Evolutionary conservation across 805 yeast species (phyloP), one percentile per base, ranked within the genome.

Genomic region (Pachysolen tannophilus): DNA sequence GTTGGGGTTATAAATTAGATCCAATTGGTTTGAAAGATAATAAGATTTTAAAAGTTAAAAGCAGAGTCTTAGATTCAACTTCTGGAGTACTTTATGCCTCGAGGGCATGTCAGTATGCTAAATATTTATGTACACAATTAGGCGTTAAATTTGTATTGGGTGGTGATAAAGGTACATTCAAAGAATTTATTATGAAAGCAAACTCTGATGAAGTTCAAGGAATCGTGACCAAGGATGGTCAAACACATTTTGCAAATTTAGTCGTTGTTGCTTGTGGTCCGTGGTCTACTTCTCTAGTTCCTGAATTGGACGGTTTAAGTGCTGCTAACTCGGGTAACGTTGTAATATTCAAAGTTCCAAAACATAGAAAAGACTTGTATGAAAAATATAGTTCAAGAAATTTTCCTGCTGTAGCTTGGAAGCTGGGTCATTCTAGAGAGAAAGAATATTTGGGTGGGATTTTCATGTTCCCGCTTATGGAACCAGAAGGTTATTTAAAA

Each of bases 311-410:
- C 32, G 63, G 64, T 8, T 47, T 58, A 26, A 53, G 52, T 39
- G 64, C 60, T 39, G 67, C 58, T 0, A 50, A 58, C 11, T 48
- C 53, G 6, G 67, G 65, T 11, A 61, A 60, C 41, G 52, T 63
- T n/a, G 35, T 57, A 2, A 37, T 53, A 15, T 44, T 57, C 36
- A 53, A 58, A 38, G 49, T 63, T 21, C 67, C 69, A 7, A 55
- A 53, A 18, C 46, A 53, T 14, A 48, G 65, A 33, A 42, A 44
- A 15, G 63, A 58, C 34, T 35, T 63, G 26, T 37, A 45, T 11
- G 46, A 44, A 5, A 62, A 61, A 35, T 63, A 61, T 39, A 49
- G 53, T 5, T 25, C 51, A 6, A 43, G 43, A 10, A 50, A 58
- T 32, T 53, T 59, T 40, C 65, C 67, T n/a, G 35, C 57, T 28